Base-by-base conservation (phyloP, 2,329 filamentous ascomycete genomes). In the Zasmidium cellare region DNA sequence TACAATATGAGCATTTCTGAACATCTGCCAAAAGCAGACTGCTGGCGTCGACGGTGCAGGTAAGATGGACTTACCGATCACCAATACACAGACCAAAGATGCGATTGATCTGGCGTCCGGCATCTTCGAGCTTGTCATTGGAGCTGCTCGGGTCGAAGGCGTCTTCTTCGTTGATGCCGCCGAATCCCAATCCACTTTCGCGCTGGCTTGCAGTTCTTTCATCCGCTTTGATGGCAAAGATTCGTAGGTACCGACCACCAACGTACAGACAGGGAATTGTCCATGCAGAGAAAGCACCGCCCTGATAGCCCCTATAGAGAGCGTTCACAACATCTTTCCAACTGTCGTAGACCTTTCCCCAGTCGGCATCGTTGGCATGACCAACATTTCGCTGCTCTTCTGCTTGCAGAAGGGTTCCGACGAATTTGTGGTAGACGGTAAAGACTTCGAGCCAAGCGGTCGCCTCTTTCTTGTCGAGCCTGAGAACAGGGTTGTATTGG, bases 161-260 rank as follows among this genome's bases (percentile, higher is more conserved):
- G 71, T 97, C 92, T 71, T 97, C 92, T 71, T 97, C 92, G 65
- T 90, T 85, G 66, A 92, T 87, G 24, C 75, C 77, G 25, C 64
- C 68, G 47, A 68, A 70, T 0, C 64, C 64, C 9, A 71, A 16
- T 23, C 69, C 69, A 28, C 58, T 70, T 46, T 71, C 72, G 16
- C 77, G 81, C 56, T 80, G 78, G 51, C 76, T 77, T n/a, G 79
- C 77, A 46, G 77, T 71, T 69, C 90, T 88, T 38, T 87, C 84
- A 72, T 99, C 94, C 56, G 94, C 92, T 70, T 88, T 91, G 73
- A 97, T 94, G 49, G 94, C 94, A 75, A 96, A 96, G 46, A 89
- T 79, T 59, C 94, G 84, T 58, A 99, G 76, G 72, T 96, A 92
- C 75, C 91, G 96, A 55, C 92, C 92, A 22, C 88, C 87, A 53